These are phyloP conservation scores for Tylopilus plumbeoviolaceoides DNA, from an alignment of 768 basidiomycete genomes.

Conservation along the genomic window DNA sequence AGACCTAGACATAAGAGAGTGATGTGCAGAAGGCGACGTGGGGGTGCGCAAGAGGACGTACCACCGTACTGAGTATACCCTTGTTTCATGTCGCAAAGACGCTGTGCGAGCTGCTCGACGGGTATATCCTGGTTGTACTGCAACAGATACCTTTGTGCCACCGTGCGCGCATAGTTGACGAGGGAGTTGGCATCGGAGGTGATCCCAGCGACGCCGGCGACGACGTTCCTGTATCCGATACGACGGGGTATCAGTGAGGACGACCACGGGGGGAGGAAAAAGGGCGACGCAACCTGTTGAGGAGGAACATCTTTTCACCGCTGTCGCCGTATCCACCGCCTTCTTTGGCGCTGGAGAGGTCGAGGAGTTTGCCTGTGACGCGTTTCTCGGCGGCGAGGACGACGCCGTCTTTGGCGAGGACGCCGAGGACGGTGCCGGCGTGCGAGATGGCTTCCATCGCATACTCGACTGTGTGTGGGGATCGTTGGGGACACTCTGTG, in stretches of 20 bases:
- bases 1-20: slow-evolving; percentile 49
- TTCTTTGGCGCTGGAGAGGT: slow-evolving; percentile 80
- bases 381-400: slow-evolving; percentile 96
- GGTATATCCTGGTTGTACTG: slow-evolving; percentile 97
- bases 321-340: slow-evolving; percentile 86
- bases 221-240: slow-evolving; percentile 68
- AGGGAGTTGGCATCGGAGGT: slow-evolving; percentile 98
- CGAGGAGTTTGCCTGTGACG: slow-evolving; percentile 95
- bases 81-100: slow-evolving; percentile 96
- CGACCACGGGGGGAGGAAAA: not conserved
- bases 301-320: slow-evolving; percentile 95
- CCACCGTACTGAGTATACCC: slow-evolving; percentile 98
- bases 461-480: slow-evolving; percentile 76
- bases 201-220: slow-evolving; percentile 92
- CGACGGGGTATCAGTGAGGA: slow-evolving; percentile 1
- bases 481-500: slow-evolving; percentile 2
- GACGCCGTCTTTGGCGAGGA: slow-evolving; percentile 86
- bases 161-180: slow-evolving; percentile 88
- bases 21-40: not conserved
- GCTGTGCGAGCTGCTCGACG: slow-evolving; percentile 91
- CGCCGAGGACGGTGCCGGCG: slow-evolving; percentile 90
- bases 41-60: slow-evolving; percentile 29
- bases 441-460: slow-evolving; percentile 99
- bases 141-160: slow-evolving; percentile 85
- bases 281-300: slow-evolving; percentile 69